A percentile compares a stretch with the other conserved stretches of the same genome.
Conservation (phyloP, 1,284 basidiomycete species). For the Porogramme epimiltina region DNA sequence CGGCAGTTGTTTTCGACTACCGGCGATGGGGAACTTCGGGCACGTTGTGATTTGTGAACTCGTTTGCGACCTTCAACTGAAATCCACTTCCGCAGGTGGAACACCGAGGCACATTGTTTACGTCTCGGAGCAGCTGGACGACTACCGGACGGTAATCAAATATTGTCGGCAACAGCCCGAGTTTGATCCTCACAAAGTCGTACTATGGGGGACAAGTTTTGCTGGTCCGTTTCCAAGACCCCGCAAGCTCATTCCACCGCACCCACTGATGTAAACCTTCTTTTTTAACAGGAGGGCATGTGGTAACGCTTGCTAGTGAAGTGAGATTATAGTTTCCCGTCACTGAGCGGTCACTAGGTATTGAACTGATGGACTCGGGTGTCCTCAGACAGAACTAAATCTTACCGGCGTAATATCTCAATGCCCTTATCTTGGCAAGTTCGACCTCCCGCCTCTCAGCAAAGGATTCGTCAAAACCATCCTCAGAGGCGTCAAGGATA, state of each 20-base stretch:
- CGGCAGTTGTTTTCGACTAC: slow-evolving; percentile 41
- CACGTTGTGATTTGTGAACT: slow-evolving; percentile 12
- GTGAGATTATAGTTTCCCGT: no score
- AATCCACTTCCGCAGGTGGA: slow-evolving; percentile 31
- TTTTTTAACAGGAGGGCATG: slow-evolving; percentile 35
- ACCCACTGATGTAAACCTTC: neutral
- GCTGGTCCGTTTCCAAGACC: slow-evolving; percentile 22
- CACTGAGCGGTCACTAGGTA: no score
- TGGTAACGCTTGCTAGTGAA: slow-evolving; percentile 35
- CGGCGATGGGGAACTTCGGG: slow-evolving; percentile 42
- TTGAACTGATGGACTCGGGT: neutral
- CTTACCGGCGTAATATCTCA: slow-evolving; percentile 35
- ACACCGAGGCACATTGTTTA: slow-evolving; percentile 33
- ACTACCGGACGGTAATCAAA: slow-evolving; percentile 41
- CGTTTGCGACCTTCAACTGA: neutral
- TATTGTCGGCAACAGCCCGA: slow-evolving; percentile 34
- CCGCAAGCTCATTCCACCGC: neutral
- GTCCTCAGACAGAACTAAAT: slow-evolving; percentile 29
- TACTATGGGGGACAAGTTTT: slow-evolving; percentile 41
- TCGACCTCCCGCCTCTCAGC: slow-evolving; percentile 7
- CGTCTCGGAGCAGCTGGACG: slow-evolving; percentile 40
- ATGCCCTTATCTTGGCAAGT: slow-evolving; percentile 36
- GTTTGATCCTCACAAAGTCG: slow-evolving; percentile 35
- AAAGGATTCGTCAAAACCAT: slow-evolving; percentile 27
- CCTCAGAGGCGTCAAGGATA: slow-evolving; percentile 29